Base-by-base conservation (phyloP, 2,329 filamentous ascomycete genomes). In the Aspergillus piperis region DNA sequence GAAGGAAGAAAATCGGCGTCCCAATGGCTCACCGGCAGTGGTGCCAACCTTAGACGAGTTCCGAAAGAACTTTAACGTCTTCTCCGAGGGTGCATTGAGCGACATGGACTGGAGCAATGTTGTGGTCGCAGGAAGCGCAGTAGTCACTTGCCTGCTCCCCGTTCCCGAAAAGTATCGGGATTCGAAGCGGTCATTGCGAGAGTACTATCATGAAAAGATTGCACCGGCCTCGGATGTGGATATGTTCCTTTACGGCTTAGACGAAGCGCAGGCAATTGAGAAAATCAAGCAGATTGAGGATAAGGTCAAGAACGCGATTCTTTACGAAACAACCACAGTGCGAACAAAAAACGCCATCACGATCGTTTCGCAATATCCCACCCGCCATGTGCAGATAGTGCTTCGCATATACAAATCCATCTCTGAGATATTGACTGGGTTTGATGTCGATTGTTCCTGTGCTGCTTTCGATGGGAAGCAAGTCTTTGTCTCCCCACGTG, bases 261-360 rank as follows among this genome's bases (percentile, higher is more conserved):
- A 83, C 8, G 90, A 95, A 68, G 86, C 92, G 51, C 80, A 93
- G 71, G 91, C 90, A 0, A 80, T 92, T 17, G 87, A 92, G 69
- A 95, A 96, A 80, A 95, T 96, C 75, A 89, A 89, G 71, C 81
- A 91, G 65, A 94, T 96, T 61, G 92, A 96, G 73, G 78, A 81
- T 21, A 83, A 81, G n/a, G 83, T 96, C 66, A 86, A 86, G 48
- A 89, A 95, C 75, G 87, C 89, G 3, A 88, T 96, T 56, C 80
- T 96, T 21, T 85, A 88, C n/a, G 91, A 96, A 75, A 91, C 90
- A 0, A 94, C 91, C 2, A 91, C 90, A 0, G 86, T 96, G 49
- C 85, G 92, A 38, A 96, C 92, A 17, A 96, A 94, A 79, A 90
- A 96, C 70, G 90, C 91, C 8, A 88, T 96, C 59, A 96, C 92